Evolutionary conservation across 169 alveolate genomes (phyloP).

Genomic region (Cryptosporidium canis): DNA sequence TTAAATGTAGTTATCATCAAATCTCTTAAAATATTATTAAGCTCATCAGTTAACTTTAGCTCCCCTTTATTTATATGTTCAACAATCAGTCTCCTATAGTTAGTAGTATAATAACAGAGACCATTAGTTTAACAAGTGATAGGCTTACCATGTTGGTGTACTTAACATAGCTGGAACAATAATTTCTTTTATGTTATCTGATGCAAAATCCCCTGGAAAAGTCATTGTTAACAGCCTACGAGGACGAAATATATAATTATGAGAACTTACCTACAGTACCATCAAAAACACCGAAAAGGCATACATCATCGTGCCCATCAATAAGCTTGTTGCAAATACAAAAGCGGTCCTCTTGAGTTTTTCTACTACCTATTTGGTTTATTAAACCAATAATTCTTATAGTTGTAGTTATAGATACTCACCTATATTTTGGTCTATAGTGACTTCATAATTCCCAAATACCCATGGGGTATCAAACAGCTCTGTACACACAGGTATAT

Average conservation of each 20-base stretch:
- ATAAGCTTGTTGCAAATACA: slow-evolving; percentile 76
- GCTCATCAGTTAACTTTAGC: slow-evolving; percentile 25
- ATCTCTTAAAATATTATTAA: slow-evolving; percentile 16
- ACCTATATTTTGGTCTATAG: slow-evolving; percentile 66
- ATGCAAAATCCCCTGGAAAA: slow-evolving; percentile 79
- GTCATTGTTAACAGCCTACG: neutral
- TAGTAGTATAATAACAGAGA: neutral
- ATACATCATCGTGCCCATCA: slow-evolving; percentile 71
- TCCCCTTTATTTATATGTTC: slow-evolving; percentile 45
- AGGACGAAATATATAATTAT: neutral
- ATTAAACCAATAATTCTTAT: neutral
- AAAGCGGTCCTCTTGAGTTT: slow-evolving; percentile 83
- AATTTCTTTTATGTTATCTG: slow-evolving; percentile 78
- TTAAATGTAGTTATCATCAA: slow-evolving; percentile 73
- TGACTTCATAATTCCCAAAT: slow-evolving; percentile 68
- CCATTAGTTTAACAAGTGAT: neutral
- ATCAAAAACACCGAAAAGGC: slow-evolving; percentile 84
- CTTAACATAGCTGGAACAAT: slow-evolving; percentile 78
- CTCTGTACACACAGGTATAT: slow-evolving; percentile 58
- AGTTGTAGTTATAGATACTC: neutral
- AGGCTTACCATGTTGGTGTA: slow-evolving; percentile 77
- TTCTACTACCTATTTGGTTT: slow-evolving; percentile 77
- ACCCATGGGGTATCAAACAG: slow-evolving; percentile 49
- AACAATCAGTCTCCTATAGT: slow-evolving; percentile 32
- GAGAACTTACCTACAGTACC: slow-evolving; percentile 84